Percentiles rank a stretch among this genome's conserved stretches.
These are phyloP conservation scores for Entamoeba moshkovskii DNA, from an alignment of 208 protist genomes.

Conservation along the genomic window DNA sequence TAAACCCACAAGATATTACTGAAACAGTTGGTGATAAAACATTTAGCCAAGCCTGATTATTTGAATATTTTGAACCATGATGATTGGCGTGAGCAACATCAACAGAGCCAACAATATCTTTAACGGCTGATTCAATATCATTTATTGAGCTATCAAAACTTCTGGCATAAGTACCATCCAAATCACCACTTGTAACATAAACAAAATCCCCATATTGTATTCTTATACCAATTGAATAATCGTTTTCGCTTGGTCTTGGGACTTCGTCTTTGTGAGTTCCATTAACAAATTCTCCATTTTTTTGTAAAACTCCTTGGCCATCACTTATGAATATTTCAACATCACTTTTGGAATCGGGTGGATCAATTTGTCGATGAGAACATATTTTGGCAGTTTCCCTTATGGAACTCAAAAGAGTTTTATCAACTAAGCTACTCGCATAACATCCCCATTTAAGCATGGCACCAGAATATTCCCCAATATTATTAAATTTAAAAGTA, in stretches of 20 bases:
- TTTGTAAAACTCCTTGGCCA: neutral
- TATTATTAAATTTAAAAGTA: neutral
- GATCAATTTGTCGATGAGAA: neutral
- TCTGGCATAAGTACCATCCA: neutral
- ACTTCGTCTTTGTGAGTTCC: neutral
- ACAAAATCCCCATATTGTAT: neutral
- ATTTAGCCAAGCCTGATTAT: neutral
- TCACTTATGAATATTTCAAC: neutral
- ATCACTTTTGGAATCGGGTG: neutral
- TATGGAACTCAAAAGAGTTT: neutral
- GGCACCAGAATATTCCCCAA: neutral
- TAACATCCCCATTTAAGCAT: neutral
- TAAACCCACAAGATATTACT: neutral
- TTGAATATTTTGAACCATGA: neutral
- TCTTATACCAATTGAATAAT: neutral
- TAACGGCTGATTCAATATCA: neutral
- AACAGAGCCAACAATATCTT: neutral
- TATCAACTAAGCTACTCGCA: neutral
- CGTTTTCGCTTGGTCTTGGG: neutral
- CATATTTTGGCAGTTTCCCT: neutral
- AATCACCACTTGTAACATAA: neutral
- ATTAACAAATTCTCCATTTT: neutral
- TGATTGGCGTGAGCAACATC: neutral
- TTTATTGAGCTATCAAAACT: neutral
- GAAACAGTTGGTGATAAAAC: neutral